These are phyloP conservation scores for Mollisia scopiformis DNA, from an alignment of 2,329 filamentous ascomycete species.

Conservation along the genomic window DNA sequence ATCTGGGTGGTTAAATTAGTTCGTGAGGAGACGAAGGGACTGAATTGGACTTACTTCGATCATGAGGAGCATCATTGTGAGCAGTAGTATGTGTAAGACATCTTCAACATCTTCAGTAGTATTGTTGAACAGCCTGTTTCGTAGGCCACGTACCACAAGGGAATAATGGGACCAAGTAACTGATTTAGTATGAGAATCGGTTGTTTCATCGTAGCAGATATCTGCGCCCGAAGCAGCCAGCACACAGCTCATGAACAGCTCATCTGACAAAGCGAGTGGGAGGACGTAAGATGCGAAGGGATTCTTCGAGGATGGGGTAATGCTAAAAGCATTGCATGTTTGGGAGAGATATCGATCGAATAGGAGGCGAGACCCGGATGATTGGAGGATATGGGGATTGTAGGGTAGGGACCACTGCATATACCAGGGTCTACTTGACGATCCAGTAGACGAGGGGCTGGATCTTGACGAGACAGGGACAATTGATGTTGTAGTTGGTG, in stretches of 20 bases:
- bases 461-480: neutral
- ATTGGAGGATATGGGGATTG: neutral
- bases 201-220: neutral
- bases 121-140: neutral
- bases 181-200: neutral
- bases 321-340: constrained; percentile 8
- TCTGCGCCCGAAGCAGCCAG: constrained; percentile 11
- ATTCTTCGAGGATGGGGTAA: neutral
- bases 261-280: constrained; percentile 10
- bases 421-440: neutral
- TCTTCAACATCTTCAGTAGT: neutral
- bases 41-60: neutral
- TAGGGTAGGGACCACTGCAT: constrained; percentile 1
- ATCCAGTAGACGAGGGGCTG: neutral
- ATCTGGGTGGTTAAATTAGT: neutral
- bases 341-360: constrained; percentile 13
- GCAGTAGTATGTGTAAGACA: constrained; percentile 2
- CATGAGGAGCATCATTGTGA: constrained; percentile 4
- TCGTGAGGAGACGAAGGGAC: neutral
- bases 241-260: constrained; percentile 12
- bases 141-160: constrained; percentile 2
- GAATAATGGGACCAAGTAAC: constrained; percentile 11
- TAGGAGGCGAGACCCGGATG: constrained; percentile 5
- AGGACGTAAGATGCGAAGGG: constrained; percentile 5
- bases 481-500: neutral